Base-by-base conservation (phyloP, 352 stramenopile genomes). In the Elongisporangium undulatum region DNA sequence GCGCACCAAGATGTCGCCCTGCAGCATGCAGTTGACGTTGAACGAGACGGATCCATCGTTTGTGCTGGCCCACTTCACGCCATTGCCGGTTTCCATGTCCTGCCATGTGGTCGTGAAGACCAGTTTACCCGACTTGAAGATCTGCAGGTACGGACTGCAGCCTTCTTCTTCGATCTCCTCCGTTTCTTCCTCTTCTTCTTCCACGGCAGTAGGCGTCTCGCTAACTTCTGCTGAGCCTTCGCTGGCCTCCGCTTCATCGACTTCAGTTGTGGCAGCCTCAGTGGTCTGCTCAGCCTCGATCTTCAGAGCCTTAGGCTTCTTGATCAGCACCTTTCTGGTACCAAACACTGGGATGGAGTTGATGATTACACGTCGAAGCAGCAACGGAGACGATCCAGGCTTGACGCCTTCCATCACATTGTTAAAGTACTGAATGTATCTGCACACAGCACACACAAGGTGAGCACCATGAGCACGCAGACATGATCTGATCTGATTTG, bases 381-480 rank as follows among this genome's bases (percentile, higher is more conserved):
- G 62, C 45, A 99, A 64, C 13, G 96, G 95, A n/a, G 96, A 96
- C 49, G 95, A 96, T 6, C 76, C 83, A 4, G 96, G 96, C 66
- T 97, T 91, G 12, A 99, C 89, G 19, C 96, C 96, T 51, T 99
- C 96, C 76, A 99, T 89, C 55, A 99, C 96, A 60, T 98, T 98
- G 56, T 93, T 94, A 71, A 99, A 99, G 71, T 99, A 99, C 54
- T 96, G 88, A 19, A 98, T 93, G 73, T 99, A 99, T 66, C 83
- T 89, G 52, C 23, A 59, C 10, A 39, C 49, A 23, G 21, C 1
- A 49, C 17, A 49, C 1, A 3, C 1, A 17, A 15, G 3, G 20
- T 39, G 24, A 20, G 4, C 15, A 56, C 20, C 19, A 61, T 17
- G 51, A 58, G 53, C 4, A 66, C n/a, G 56, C 49, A 29, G 53